These are phyloP conservation scores for Xanthoconium purpureum DNA, from an alignment of 768 basidiomycete species.

Conservation along the genomic window DNA sequence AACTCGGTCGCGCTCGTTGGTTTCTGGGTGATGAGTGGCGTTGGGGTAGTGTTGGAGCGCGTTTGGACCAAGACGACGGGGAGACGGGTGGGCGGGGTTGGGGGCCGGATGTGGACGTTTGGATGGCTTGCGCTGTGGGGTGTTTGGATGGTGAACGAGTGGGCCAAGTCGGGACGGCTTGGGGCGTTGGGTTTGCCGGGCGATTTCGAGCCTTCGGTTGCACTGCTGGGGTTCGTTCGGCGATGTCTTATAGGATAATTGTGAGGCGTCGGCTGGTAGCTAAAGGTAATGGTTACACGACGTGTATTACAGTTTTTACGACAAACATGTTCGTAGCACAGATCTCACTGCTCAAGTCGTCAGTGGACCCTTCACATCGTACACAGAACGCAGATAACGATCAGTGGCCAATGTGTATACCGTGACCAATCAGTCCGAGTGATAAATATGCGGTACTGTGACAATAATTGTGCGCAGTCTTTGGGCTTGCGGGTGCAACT, in stretches of 20 bases:
- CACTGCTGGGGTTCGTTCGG: slow-evolving; percentile 25
- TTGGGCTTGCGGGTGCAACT: slow-evolving; percentile 44
- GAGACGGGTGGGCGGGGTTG: slow-evolving; percentile 41
- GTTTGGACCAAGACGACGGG: slow-evolving; percentile 44
- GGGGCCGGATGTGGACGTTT: slow-evolving; percentile 52
- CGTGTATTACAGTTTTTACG: no score
- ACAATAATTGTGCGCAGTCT: slow-evolving; percentile 55
- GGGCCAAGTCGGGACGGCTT: slow-evolving; percentile 17
- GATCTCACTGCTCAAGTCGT: no score
- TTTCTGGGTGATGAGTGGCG: slow-evolving; percentile 54
- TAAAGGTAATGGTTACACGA: neutral
- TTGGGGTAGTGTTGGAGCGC: slow-evolving; percentile 51
- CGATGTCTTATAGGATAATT: no score
- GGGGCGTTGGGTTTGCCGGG: slow-evolving; percentile 2
- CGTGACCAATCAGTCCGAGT: no score
- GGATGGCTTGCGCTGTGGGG: slow-evolving; percentile 51
- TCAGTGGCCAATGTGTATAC: no score
- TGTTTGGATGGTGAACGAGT: slow-evolving; percentile 44
- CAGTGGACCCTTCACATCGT: no score
- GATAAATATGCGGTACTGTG: slow-evolving; percentile 57
- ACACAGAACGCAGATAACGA: no score
- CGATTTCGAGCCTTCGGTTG: slow-evolving; percentile 5
- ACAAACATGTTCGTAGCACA: no score
- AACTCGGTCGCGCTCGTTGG: slow-evolving; percentile 41
- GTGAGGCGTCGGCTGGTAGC: no score